A percentile compares a stretch with the other conserved stretches of the same genome.
These are phyloP conservation scores for Croton setiger DNA, from an alignment of 441 rosid genomes.

Conservation along the genomic window DNA sequence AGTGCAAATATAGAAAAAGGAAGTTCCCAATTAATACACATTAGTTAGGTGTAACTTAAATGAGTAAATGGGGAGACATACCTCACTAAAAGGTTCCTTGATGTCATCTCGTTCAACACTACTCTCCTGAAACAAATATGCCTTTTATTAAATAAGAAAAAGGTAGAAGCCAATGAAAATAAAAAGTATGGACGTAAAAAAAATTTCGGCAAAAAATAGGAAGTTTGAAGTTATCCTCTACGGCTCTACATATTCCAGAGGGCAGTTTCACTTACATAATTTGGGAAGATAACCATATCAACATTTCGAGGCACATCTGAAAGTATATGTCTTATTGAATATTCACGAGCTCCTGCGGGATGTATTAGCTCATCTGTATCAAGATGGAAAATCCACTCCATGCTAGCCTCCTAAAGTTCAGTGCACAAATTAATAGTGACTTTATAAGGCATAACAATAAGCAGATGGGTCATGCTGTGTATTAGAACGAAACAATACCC, in stretches of 20 bases:
- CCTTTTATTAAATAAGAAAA: slow-evolving; percentile 17
- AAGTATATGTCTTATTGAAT: slow-evolving; percentile 72
- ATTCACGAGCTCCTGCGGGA: slow-evolving; percentile 74
- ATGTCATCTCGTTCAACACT: slow-evolving; percentile 81
- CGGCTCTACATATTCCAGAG: slow-evolving; percentile 7
- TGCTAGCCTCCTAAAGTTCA: slow-evolving; percentile 55
- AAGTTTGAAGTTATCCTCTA: not conserved
- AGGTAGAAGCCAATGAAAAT: slow-evolving; percentile 7
- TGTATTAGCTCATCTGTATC: slow-evolving; percentile 88
- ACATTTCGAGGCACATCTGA: slow-evolving; percentile 59
- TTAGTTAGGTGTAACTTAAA: not conserved
- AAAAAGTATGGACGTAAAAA: not conserved
- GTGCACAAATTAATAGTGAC: not conserved
- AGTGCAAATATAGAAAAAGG: not conserved
- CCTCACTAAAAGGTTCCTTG: slow-evolving; percentile 89
- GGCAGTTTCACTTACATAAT: slow-evolving; percentile 63
- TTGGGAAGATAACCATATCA: slow-evolving; percentile 79
- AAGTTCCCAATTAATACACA: not conserved
- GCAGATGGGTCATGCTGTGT: slow-evolving; percentile 7
- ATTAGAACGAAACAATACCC: slow-evolving; percentile 48
- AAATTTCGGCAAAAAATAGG: not conserved
- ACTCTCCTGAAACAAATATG: slow-evolving; percentile 63
- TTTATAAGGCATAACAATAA: slow-evolving; percentile 8
- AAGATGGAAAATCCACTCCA: slow-evolving; percentile 95
- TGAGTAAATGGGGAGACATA: slow-evolving; percentile 22